Base-by-base conservation (phyloP, 108 stramenopile species). In the Cyclostephanos invisitatus region DNA sequence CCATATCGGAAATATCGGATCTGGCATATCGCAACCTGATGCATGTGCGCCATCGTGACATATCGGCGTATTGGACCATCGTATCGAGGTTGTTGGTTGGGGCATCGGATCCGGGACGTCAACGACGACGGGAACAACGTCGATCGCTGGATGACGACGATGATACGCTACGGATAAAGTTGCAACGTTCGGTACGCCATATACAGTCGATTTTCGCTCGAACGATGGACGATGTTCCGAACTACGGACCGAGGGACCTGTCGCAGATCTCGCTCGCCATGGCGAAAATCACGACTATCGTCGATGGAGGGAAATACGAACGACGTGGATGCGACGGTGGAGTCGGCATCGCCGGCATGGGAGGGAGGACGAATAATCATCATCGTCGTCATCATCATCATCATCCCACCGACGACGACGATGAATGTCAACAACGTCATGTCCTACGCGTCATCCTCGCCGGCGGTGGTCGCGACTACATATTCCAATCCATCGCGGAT, bases 41-140 rank as follows among this genome's bases (percentile, higher is more conserved):
- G 12, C 1, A 20, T 15, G 37, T 62, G 61, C 28, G 38, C 11
- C 61, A 9, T 0, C 27, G 61, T 1, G 61, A 62, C 15, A 37
- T 62, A 1, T 62, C 61, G 36, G 61, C 61, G 2, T 62, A 37
- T 15, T 62, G 61, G 61, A 62, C 61, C 4, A 9, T 62, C 2
- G 61, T 37, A 4, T 54, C 53, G 9, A 9, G 53, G 21, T 8
- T 54, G 4, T 10, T 42, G 7, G 24, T 6, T 24, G 27, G 17
- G 18, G 7, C 14, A 2, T 17, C 14, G 20, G 17, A 5, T 59
- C 58, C 32, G 4, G 3, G 32, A 32, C 32, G 32, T 3, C 32
- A 32, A n/a, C n/a, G 7, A 25, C 37, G 18, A 6, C 20, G 60
- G 25, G 7, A 8, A 36, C 32, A 5, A 61, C 25, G 18, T 20